A percentile compares a stretch with the other conserved stretches of the same genome.
phyloP scores from a whole-genome alignment of 2,329 filamentous ascomycete genomes.

The Ophiocordyceps camponoti-rufipedis region DNA sequence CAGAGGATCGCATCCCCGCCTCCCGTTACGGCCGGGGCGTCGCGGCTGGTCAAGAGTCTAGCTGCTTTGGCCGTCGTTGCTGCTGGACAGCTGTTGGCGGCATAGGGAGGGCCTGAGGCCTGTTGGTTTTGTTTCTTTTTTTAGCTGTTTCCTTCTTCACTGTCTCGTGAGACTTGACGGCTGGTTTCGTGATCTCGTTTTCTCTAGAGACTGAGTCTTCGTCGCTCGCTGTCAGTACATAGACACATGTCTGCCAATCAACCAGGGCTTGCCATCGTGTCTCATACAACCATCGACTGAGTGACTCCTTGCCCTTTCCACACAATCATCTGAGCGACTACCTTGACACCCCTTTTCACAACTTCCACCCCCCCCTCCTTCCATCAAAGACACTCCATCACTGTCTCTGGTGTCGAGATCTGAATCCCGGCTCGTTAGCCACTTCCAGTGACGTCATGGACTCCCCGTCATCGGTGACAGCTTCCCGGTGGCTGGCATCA shows the following conservation, averaged over 20 bases:
- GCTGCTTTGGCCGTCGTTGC: not conserved
- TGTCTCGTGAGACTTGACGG: not conserved
- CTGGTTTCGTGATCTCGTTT: not conserved
- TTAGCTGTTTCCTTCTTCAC: not conserved
- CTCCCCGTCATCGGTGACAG: too few relatives aligned
- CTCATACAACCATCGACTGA: too few relatives aligned
- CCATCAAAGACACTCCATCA: too few relatives aligned
- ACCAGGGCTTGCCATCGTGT: too few relatives aligned
- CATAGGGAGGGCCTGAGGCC: not conserved
- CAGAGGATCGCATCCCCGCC: not conserved
- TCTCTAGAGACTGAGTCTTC: not conserved
- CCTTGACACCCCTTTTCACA: not conserved
- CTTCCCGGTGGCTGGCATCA: constrained; percentile 7
- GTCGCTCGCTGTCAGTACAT: not conserved
- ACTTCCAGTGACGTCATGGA: too few relatives aligned
- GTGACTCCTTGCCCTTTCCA: too few relatives aligned
- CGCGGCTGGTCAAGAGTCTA: not conserved
- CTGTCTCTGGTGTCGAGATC: too few relatives aligned
- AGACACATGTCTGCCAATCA: not conserved
- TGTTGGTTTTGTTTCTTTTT: not conserved
- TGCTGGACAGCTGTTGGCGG: not conserved
- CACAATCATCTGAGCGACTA: not conserved
- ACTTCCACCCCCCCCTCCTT: not conserved
- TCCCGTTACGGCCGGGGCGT: not conserved
- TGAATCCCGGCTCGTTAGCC: too few relatives aligned